Evolutionary conservation across 176 grass and related monocot species (phyloP).

Genomic region (Juncus effusus): DNA sequence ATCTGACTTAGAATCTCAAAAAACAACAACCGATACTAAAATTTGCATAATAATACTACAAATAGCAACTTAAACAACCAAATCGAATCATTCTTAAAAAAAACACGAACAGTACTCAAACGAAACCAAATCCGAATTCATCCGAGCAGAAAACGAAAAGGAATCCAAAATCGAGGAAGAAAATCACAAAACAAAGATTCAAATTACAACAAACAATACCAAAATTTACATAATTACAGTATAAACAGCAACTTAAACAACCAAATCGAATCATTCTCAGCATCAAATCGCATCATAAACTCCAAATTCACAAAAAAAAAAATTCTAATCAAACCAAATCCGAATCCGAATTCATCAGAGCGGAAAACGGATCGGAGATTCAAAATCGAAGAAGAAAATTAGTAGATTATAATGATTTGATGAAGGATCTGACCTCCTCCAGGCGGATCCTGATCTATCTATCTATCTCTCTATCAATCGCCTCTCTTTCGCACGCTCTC

Average conservation of each 20-base stretch:
- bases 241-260: conserved; percentile 1
- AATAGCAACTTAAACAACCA: not conserved
- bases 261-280: not conserved
- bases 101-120: conserved; percentile 6
- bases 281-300: not conserved
- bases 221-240: not conserved
- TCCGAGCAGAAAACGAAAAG: not conserved
- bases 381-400: not conserved
- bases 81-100: not conserved
- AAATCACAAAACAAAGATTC: conserved; percentile 1
- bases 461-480: not conserved
- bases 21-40: not conserved
- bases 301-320: not conserved
- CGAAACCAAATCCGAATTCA: conserved; percentile 2
- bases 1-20: not conserved
- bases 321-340: not conserved
- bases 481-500: not conserved
- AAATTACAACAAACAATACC: not conserved
- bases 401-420: not conserved
- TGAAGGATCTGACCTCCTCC: conserved; percentile 1
- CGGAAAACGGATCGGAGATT: not conserved
- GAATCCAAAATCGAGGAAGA: not conserved
- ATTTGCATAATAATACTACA: not conserved
- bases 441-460: conserved; percentile 22
- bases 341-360: not conserved